Conservation (phyloP, 2,329 filamentous ascomycete species). For the Colletotrichum filicis region DNA sequence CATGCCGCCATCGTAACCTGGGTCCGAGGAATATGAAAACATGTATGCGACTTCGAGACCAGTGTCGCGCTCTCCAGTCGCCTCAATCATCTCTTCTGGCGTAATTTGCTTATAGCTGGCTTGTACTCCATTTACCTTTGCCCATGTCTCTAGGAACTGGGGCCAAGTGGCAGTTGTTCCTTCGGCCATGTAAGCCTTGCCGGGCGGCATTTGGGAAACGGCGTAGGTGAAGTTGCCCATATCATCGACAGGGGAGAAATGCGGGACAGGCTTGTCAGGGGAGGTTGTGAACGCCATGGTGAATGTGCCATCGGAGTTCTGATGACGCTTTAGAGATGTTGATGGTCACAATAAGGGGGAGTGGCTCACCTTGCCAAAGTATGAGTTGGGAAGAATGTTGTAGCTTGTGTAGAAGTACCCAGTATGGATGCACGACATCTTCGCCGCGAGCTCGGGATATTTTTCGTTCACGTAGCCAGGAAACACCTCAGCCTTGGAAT, state of each 20-base stretch:
- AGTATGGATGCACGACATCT: constrained; percentile 63
- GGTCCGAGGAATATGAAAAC: constrained; percentile 58
- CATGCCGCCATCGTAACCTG: constrained; percentile 61
- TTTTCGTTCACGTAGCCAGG: constrained; percentile 55
- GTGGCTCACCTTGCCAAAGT: constrained; percentile 55
- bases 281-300: constrained; percentile 59
- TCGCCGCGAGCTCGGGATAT: constrained; percentile 56
- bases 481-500: constrained; percentile 63
- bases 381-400: constrained; percentile 56
- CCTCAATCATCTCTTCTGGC: constrained; percentile 52
- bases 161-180: constrained; percentile 58
- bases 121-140: constrained; percentile 45
- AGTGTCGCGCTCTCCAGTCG: constrained; percentile 50
- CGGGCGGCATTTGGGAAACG: constrained; percentile 60
- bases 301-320: constrained; percentile 50
- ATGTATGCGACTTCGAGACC: constrained; percentile 58
- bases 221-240: constrained; percentile 60
- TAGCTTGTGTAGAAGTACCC: constrained; percentile 61
- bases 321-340: constrained; percentile 2
- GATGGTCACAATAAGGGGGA: constrained; percentile 37
- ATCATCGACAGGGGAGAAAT: constrained; percentile 58
- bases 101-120: constrained; percentile 52
- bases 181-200: constrained; percentile 60
- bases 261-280: constrained; percentile 51
- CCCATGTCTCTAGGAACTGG: constrained; percentile 57